Evolutionary conservation across 164 flowering plant genomes (phyloP), one percentile per base, ranked within the genome.

Genomic region (Piper longum): DNA sequence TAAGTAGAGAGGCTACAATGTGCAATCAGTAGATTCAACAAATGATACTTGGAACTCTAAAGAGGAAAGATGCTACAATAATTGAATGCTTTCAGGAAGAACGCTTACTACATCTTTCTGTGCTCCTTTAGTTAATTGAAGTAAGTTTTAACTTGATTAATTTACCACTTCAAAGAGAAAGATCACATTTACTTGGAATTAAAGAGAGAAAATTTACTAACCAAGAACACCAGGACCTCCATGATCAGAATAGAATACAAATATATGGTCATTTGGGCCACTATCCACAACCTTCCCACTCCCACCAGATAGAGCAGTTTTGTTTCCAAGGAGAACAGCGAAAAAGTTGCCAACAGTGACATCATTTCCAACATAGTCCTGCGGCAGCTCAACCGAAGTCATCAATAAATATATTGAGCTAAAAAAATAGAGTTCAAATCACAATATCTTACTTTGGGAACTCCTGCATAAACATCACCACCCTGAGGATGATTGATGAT

Each of bases 191-290:
- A 26, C 36, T 26, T 26, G 36, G 36, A 26, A 26, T 26, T 26
- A 26, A 26, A 26, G 36, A 26, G 36, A 26, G 36, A 26, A 26
- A 62, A 67, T 66, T 48, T 65, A 81, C 93, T 75, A 60, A 92
- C 98, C 89, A 59, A 91, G 92, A 62, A 85, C 84, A 3, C 98
- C 98, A 61, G 98, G 88, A 57, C 93, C 96, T 6, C 96, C 98
- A 76, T 92, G 98, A 69, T 92, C 98, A 17, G 81, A 58, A 60
- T 89, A 84, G 79, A 76, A 89, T 43, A 89, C 70, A 66, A 89
- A 87, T 36, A 89, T 83, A 71, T 80, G 89, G 71, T 89, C 96
- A 67, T 86, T 61, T 6, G 93, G 93, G 60, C 91, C 85, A 72
- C 93, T 89, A 44, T 83, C 80, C 19, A 89, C 79, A 70, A 89